Evolutionary conservation across 1,284 basidiomycete species (phyloP).

Genomic region (Ceratobasidium sp.): DNA sequence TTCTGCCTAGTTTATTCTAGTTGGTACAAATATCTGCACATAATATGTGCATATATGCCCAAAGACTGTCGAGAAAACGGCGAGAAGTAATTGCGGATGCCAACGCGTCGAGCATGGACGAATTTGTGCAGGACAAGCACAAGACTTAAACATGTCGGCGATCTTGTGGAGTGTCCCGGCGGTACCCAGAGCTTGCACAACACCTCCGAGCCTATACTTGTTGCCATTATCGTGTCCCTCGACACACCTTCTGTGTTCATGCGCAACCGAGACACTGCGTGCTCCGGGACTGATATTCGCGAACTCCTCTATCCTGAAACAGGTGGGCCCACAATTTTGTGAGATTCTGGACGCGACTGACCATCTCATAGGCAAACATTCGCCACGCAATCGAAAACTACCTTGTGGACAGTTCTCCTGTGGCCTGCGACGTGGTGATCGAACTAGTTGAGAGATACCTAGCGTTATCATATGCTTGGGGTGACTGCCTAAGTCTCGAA

Average conservation of each 20-base stretch:
- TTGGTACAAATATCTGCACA: slow-evolving; percentile 94
- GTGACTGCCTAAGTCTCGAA: no score
- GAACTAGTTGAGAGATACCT: slow-evolving; percentile 96
- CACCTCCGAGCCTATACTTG: slow-evolving; percentile 83
- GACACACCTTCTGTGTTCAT: slow-evolving; percentile 86
- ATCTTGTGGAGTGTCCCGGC: slow-evolving; percentile 77
- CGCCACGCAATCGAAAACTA: slow-evolving; percentile 87
- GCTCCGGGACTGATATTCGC: slow-evolving; percentile 87
- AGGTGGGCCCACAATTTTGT: slow-evolving; percentile 61
- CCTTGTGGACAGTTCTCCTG: slow-evolving; percentile 88
- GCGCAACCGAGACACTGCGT: slow-evolving; percentile 88
- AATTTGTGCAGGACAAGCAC: slow-evolving; percentile 67
- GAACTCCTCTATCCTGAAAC: slow-evolving; percentile 81
- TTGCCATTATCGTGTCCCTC: slow-evolving; percentile 77
- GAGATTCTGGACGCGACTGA: neutral
- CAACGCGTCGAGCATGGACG: slow-evolving; percentile 67
- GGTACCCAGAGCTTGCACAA: slow-evolving; percentile 76
- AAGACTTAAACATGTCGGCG: slow-evolving; percentile 71
- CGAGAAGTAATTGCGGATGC: slow-evolving; percentile 69
- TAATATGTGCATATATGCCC: slow-evolving; percentile 74
- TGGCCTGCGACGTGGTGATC: slow-evolving; percentile 94
- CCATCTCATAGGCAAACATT: slow-evolving; percentile 68
- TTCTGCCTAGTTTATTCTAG: slow-evolving; percentile 90
- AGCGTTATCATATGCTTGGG: slow-evolving; percentile 82
- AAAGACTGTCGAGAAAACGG: slow-evolving; percentile 68